A percentile compares a stretch with the other conserved stretches of the same genome.
These are phyloP conservation scores for Amanita polypyramis DNA, from an alignment of 768 basidiomycete species.

Conservation along the genomic window DNA sequence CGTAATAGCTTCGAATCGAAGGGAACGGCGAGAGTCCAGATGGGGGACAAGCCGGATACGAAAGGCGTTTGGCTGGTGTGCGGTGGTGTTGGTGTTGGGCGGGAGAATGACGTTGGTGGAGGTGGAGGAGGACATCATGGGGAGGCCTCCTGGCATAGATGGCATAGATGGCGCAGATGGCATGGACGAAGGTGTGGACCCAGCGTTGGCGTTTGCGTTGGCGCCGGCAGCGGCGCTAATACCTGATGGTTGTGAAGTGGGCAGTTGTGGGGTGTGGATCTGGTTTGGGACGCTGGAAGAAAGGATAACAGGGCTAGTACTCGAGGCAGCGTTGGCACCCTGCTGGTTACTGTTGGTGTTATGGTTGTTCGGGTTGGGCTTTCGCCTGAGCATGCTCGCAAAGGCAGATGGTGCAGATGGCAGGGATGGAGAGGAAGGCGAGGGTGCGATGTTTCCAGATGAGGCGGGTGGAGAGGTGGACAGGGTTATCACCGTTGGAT, in stretches of 20 bases:
- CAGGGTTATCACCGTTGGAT: background rate
- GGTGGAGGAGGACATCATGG: background rate
- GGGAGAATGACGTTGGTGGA: too few species aligned
- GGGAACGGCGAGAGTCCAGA: conserved; percentile 79
- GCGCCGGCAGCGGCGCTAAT: too few species aligned
- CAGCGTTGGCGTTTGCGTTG: too few species aligned
- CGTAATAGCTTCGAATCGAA: conserved; percentile 87
- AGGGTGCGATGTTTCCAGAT: background rate
- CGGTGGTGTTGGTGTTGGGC: background rate
- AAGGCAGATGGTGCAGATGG: conserved; percentile 9
- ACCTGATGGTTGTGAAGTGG: too few species aligned
- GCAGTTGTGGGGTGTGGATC: too few species aligned
- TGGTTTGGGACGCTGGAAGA: background rate
- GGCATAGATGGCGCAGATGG: too few species aligned
- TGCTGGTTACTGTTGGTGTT: conserved; percentile 1
- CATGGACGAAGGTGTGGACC: too few species aligned
- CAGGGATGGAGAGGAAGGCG: conserved; percentile 14
- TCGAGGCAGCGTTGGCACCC: conserved; percentile 5
- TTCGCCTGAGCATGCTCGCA: conserved; percentile 7
- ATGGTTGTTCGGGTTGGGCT: background rate
- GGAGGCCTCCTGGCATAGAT: conserved; percentile 2
- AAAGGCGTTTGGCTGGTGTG: background rate
- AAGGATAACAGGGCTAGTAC: background rate
- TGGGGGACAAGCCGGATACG: conserved; percentile 94
- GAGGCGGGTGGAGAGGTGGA: background rate